A percentile compares a stretch with the other conserved stretches of the same genome.
phyloP scores from a whole-genome alignment of 2,329 filamentous ascomycete genomes.

The Aspergillus felis region DNA sequence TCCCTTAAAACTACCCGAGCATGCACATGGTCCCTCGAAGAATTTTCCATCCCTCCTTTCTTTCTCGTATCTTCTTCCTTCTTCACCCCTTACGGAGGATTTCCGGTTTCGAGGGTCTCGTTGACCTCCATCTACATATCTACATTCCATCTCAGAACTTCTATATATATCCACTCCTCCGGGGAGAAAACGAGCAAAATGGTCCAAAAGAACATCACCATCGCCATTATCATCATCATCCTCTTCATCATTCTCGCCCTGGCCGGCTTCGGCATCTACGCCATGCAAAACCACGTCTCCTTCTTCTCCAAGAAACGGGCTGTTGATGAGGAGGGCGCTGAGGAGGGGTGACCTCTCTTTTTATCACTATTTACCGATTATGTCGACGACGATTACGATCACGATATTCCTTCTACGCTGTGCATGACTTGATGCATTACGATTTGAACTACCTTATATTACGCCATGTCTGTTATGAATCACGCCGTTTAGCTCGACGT shows the following conservation, averaged over 20 bases:
- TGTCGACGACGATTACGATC: neutral
- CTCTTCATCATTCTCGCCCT: conserved; percentile 46
- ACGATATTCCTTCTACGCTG: neutral
- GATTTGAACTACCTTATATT: neutral
- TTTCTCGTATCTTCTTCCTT: neutral
- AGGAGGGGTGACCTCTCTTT: conserved; percentile 9
- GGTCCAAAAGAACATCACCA: conserved; percentile 45
- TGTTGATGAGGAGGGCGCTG: conserved; percentile 30
- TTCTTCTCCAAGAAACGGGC: conserved; percentile 28
- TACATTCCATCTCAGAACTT: neutral
- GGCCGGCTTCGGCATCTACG: conserved; percentile 37
- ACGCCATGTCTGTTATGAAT: neutral
- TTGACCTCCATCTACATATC: neutral
- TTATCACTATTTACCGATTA: neutral
- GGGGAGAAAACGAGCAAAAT: conserved; percentile 23
- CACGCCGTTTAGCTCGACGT: neutral
- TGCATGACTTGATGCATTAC: neutral
- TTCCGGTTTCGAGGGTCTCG: neutral
- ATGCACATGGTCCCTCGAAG: neutral
- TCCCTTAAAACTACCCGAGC: conserved; percentile 8
- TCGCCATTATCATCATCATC: conserved; percentile 49
- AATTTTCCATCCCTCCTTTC: neutral
- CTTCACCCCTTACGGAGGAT: neutral
- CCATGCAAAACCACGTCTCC: conserved; percentile 29
- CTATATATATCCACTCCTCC: neutral